Conservation (phyloP, 78 protist genomes). For the Pigoraptor vietnamica region DNA sequence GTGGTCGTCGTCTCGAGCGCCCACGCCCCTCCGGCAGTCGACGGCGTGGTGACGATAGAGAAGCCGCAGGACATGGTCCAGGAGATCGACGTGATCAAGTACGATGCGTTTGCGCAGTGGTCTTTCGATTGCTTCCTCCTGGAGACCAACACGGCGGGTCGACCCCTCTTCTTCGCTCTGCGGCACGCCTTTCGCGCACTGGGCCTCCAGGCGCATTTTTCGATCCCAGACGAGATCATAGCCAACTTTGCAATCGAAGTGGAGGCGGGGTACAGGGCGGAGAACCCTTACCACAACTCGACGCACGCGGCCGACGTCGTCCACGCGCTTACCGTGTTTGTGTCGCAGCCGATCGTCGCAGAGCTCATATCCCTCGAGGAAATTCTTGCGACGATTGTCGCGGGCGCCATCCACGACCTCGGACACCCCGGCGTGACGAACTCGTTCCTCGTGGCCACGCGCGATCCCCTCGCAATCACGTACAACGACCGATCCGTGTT, state of each 20-base stretch:
- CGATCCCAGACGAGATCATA: not conserved
- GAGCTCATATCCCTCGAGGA: not conserved
- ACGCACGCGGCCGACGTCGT: slow-evolving; percentile 57
- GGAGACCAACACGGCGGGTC: not conserved
- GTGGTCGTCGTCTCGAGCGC: too few relatives aligned
- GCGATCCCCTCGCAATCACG: not conserved
- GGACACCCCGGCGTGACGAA: slow-evolving; percentile 5
- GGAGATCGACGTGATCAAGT: too few relatives aligned
- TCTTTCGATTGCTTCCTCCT: not conserved
- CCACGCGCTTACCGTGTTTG: slow-evolving; percentile 3
- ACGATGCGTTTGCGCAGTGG: too few relatives aligned
- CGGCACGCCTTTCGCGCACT: not conserved
- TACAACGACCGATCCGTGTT: not conserved
- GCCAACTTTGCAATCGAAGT: not conserved
- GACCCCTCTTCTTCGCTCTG: not conserved
- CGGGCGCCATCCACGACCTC: not conserved
- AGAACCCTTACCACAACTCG: slow-evolving; percentile 55
- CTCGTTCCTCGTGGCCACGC: not conserved
- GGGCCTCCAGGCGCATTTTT: not conserved
- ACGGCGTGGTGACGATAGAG: too few relatives aligned
- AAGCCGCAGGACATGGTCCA: too few relatives aligned
- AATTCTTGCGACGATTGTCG: not conserved
- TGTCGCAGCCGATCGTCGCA: not conserved
- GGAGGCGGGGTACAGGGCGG: not conserved
- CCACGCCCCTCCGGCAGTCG: too few relatives aligned